Conservation (phyloP, 164 flowering plant species). For the Umbilicus rupestris region DNA sequence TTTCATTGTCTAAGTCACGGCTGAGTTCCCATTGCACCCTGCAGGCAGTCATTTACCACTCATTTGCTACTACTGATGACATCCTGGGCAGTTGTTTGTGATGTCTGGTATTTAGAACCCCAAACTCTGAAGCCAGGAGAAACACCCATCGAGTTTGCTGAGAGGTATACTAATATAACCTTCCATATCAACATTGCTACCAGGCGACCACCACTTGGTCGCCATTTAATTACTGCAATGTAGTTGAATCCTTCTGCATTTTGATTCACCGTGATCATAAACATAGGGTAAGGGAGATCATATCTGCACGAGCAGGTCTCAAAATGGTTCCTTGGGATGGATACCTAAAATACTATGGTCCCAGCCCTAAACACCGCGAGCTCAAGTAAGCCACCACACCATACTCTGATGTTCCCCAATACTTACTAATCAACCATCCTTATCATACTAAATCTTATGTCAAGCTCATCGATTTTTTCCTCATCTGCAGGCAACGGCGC, state of each 20-base stretch:
- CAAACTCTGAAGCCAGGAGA: constrained; percentile 81
- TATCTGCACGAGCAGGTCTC: constrained; percentile 83
- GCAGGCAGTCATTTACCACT: constrained; percentile 90
- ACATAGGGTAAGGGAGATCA: constrained; percentile 79
- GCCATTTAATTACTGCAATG: neutral
- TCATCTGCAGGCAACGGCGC: constrained; percentile 48
- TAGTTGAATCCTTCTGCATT: neutral
- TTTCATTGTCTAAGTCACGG: neutral
- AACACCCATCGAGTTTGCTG: constrained; percentile 90
- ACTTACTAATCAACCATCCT: neutral
- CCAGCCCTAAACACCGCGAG: constrained; percentile 84
- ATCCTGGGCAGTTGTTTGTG: constrained; percentile 99
- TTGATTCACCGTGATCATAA: neutral
- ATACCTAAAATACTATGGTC: constrained; percentile 84
- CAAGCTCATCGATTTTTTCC: neutral
- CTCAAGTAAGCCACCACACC: constrained; percentile 42
- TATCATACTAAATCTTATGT: neutral
- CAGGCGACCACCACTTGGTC: no score
- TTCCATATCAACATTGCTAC: no score
- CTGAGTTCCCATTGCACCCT: constrained; percentile 3
- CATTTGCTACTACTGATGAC: constrained; percentile 96
- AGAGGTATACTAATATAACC: constrained; percentile 39
- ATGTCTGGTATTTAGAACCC: constrained; percentile 98
- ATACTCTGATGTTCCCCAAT: neutral
- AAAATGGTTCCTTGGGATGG: constrained; percentile 99